Conservation (phyloP, 208 protist species). For the Trypanosoma vivax region DNA sequence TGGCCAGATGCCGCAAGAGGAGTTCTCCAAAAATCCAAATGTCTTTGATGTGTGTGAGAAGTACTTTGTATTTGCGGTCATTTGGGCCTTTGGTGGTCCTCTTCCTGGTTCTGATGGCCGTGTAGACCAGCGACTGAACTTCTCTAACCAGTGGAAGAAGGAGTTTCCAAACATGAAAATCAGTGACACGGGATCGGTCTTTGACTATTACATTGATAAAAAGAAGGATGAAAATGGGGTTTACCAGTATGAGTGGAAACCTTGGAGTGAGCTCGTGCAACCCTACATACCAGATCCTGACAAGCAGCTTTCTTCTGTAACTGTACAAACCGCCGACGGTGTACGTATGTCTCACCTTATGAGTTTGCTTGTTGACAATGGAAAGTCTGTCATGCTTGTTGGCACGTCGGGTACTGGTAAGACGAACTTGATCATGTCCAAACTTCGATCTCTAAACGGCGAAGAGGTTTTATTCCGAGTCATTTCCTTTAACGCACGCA, state of each 20-base stretch:
- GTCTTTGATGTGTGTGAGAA: constrained; percentile 94
- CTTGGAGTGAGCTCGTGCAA: constrained; percentile 90
- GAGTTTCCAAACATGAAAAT: constrained; percentile 92
- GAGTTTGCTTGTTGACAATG: constrained; percentile 90
- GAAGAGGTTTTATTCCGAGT: constrained; percentile 90
- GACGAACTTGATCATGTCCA: constrained; percentile 96
- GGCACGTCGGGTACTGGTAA: constrained; percentile 97
- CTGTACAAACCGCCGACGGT: constrained; percentile 94
- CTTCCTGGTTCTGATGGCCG: constrained; percentile 92
- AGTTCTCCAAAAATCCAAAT: constrained; percentile 79
- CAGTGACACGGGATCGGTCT: constrained; percentile 87
- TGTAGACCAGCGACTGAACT: constrained; percentile 90
- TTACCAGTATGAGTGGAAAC: constrained; percentile 81
- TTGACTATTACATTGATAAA: constrained; percentile 95
- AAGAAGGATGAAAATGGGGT: constrained; percentile 74
- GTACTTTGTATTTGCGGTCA: constrained; percentile 96
- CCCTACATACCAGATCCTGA: constrained; percentile 88
- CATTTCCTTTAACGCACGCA: constrained; percentile 96
- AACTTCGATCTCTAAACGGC: constrained; percentile 87
- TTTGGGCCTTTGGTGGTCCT: constrained; percentile 97
- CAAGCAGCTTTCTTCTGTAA: constrained; percentile 84
- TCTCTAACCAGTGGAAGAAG: constrained; percentile 95
- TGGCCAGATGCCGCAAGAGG: constrained; percentile 73
- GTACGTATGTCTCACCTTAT: constrained; percentile 94
- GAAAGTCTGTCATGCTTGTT: constrained; percentile 94